phyloP scores from a whole-genome alignment of 257 asterid species.

The Solanum piurae region DNA sequence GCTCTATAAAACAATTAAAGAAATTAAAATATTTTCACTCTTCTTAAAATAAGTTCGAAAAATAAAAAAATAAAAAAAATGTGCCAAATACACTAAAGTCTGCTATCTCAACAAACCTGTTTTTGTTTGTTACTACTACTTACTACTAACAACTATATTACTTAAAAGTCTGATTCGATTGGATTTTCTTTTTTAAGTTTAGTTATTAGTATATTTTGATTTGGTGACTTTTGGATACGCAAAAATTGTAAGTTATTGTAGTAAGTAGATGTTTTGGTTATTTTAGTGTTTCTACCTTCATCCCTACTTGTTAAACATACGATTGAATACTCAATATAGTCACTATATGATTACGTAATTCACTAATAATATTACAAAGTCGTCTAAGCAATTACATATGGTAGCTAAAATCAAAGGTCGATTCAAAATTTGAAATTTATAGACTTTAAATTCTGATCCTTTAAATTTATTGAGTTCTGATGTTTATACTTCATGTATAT shows the following conservation, averaged over 20 bases:
- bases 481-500: not conserved
- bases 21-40: not conserved
- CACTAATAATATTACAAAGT: not conserved
- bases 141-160: not conserved
- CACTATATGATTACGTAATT: not conserved
- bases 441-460: not conserved
- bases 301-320: not conserved
- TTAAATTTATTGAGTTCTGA: rapidly evolving
- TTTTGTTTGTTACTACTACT: not conserved
- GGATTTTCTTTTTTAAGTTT: not conserved
- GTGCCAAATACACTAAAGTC: not conserved
- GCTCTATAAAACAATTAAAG: not conserved
- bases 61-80: not conserved
- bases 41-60: not conserved
- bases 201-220: not conserved
- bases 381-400: not conserved
- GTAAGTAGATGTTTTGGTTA: not conserved
- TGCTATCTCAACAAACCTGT: not conserved
- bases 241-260: not conserved
- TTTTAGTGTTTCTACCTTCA: not conserved
- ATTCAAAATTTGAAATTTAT: not conserved
- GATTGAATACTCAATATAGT: not conserved
- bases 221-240: not conserved
- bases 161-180: not conserved
- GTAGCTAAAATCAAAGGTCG: not conserved